phyloP scores from a whole-genome alignment of 1,284 basidiomycete genomes.

The Malassezia cuniculi region DNA sequence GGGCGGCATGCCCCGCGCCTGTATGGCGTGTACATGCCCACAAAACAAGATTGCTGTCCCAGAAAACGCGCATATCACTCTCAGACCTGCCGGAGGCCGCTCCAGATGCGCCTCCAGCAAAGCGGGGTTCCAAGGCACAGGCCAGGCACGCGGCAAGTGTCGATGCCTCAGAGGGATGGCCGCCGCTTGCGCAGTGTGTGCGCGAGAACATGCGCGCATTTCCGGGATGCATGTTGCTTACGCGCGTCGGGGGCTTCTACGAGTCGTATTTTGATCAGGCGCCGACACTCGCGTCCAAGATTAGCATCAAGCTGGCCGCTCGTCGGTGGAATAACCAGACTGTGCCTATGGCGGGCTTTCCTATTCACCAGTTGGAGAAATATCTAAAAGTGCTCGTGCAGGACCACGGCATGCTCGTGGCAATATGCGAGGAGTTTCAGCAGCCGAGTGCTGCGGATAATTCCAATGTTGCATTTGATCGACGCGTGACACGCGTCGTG shows the following conservation, averaged over 20 bases:
- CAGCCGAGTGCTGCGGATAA: constrained; percentile 16
- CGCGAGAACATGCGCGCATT: constrained; percentile 31
- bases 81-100: too few relatives aligned
- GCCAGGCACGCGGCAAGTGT: too few relatives aligned
- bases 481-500: constrained; percentile 36
- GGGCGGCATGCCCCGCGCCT: too few relatives aligned
- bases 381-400: constrained; percentile 40
- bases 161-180: too few relatives aligned
- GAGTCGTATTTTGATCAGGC: constrained; percentile 44
- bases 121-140: too few relatives aligned
- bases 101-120: too few relatives aligned
- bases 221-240: constrained; percentile 35
- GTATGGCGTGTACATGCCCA: too few relatives aligned
- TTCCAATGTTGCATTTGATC: background rate
- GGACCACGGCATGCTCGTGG: constrained; percentile 32
- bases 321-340: constrained; percentile 29
- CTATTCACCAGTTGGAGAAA: constrained; percentile 38
- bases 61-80: too few relatives aligned
- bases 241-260: constrained; percentile 41
- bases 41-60: too few relatives aligned
- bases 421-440: constrained; percentile 39
- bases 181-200: constrained; percentile 32
- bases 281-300: constrained; percentile 20
- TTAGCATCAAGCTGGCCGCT: constrained; percentile 35
- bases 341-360: constrained; percentile 42